These are phyloP conservation scores for Cryptococcus hybrid DNA, from an alignment of 1,284 basidiomycete genomes.

Conservation along the genomic window DNA sequence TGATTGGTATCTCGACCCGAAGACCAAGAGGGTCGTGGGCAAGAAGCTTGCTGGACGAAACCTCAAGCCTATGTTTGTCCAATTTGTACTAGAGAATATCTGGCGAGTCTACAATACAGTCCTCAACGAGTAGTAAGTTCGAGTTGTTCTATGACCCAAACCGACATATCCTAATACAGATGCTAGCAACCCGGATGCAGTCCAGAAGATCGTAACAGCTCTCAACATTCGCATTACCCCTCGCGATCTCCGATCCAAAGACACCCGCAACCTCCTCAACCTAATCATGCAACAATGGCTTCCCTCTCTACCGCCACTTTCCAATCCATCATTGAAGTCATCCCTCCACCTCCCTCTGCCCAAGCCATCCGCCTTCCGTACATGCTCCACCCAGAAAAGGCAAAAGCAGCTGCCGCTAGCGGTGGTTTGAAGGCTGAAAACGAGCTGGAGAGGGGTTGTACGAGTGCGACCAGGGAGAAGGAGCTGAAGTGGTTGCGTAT, in stretches of 20 bases:
- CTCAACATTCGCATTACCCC: slow-evolving; percentile 81
- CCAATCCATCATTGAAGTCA: slow-evolving; percentile 85
- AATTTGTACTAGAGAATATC: slow-evolving; percentile 95
- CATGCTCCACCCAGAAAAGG: slow-evolving; percentile 83
- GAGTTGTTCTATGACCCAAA: slow-evolving; percentile 3
- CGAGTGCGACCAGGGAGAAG: slow-evolving; percentile 61
- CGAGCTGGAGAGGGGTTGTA: slow-evolving; percentile 79
- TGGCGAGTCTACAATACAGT: slow-evolving; percentile 96
- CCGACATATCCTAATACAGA: neutral
- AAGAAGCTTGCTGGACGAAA: slow-evolving; percentile 80
- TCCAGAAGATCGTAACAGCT: slow-evolving; percentile 81
- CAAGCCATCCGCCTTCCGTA: slow-evolving; percentile 83
- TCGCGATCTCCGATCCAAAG: slow-evolving; percentile 89
- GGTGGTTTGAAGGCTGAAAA: slow-evolving; percentile 60
- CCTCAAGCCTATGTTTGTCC: slow-evolving; percentile 96
- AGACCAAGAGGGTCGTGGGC: slow-evolving; percentile 90
- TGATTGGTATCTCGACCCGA: slow-evolving; percentile 95
- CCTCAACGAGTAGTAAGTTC: slow-evolving; percentile 75
- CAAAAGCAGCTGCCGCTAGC: slow-evolving; percentile 26
- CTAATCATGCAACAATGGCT: slow-evolving; percentile 96
- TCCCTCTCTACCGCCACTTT: slow-evolving; percentile 87
- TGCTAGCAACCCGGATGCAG: slow-evolving; percentile 77
- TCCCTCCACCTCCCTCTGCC: slow-evolving; percentile 81
- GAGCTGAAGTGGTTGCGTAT: slow-evolving; percentile 73
- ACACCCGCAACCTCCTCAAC: slow-evolving; percentile 76